phyloP scores from a whole-genome alignment of 2,329 filamentous ascomycete species.

The Xylogone sp. region DNA sequence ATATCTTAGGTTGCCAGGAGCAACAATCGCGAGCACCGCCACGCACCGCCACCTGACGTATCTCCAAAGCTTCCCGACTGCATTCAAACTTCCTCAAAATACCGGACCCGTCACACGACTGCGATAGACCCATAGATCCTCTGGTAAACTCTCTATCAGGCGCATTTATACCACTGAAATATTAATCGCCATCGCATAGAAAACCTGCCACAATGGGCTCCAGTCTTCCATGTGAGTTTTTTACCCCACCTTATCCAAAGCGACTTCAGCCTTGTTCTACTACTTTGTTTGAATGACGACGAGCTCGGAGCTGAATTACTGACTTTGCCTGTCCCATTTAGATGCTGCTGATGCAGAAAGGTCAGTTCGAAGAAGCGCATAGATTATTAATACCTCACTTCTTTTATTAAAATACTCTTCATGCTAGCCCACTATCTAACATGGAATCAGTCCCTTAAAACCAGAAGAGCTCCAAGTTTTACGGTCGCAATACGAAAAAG shows the following conservation, averaged over 20 bases:
- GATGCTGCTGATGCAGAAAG: constrained; percentile 98
- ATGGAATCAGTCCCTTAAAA: constrained; percentile 70
- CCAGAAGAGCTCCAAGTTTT: constrained; percentile 89
- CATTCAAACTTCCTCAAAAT: constrained; percentile 3
- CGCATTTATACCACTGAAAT: neutral
- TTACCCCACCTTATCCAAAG: constrained; percentile 1
- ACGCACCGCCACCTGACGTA: constrained; percentile 10
- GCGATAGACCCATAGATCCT: neutral
- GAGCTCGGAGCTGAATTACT: constrained; percentile 24
- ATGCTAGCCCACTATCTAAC: constrained; percentile 11
- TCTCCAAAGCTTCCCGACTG: constrained; percentile 3
- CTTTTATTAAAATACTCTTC: neutral
- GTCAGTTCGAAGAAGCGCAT: constrained; percentile 40
- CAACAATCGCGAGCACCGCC: constrained; percentile 9
- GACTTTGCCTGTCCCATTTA: constrained; percentile 38
- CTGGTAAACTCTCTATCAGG: no score
- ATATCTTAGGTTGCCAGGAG: neutral
- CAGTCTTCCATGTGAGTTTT: constrained; percentile 33
- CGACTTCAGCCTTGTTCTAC: constrained; percentile 18
- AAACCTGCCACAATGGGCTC: constrained; percentile 21
- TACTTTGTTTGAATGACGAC: constrained; percentile 19
- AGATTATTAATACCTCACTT: no score
- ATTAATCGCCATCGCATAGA: constrained; percentile 4
- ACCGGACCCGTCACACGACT: constrained; percentile 8
- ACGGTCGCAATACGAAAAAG: constrained; percentile 92